Evolutionary conservation across 768 basidiomycete genomes (phyloP), one percentile per base, ranked within the genome.

Genomic region (Termitomyces bulborhizus): DNA sequence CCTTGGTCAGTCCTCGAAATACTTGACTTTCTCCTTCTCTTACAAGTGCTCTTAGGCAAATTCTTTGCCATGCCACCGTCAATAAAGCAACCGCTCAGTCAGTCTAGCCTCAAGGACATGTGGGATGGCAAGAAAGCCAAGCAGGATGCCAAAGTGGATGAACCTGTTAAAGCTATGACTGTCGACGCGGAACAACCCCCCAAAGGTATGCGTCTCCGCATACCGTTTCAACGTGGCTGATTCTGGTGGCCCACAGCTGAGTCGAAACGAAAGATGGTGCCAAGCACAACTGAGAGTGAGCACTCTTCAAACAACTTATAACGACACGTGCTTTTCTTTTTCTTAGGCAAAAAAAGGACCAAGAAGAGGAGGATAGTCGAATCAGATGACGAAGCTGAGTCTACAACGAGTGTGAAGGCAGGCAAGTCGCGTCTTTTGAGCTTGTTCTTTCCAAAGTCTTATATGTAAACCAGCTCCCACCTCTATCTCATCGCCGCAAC

Each of bases 1-100:
- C 1, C 74, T 91, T 45, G 84, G 88, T 85, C 56, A 16, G 70
- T 65, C 24, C 46, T 32, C 32, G 31, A 53, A 36, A 52, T 18
- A 40, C 40, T 46, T 50, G 46, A 54, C 41, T 32, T 39, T n/a
- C n/a, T 34, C 56, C 3, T 4, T 39, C 1, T 36, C 41, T 57
- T 29, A 51, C 24, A 32, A 21, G 6, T 11, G 8, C 3, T 12
- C 37, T 8, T 58, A 92, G 89, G 84, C 37, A 88, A 81, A 64
- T 92, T 90, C 74, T 83, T 91, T 53, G 74, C 77, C 55, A 88
- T 90, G 86, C 87, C 90, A 0, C 78, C 77, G 59, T 76, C 77
- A 29, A 60, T 65, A n/a, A 90, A 88, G 69, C 66, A 81, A 29
- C 85, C 86, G 0, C 82, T 85, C 6, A 88, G 90, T 55, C 90